Conservation (phyloP, 345 rosid genomes). For the Linum usitatissimum region DNA sequence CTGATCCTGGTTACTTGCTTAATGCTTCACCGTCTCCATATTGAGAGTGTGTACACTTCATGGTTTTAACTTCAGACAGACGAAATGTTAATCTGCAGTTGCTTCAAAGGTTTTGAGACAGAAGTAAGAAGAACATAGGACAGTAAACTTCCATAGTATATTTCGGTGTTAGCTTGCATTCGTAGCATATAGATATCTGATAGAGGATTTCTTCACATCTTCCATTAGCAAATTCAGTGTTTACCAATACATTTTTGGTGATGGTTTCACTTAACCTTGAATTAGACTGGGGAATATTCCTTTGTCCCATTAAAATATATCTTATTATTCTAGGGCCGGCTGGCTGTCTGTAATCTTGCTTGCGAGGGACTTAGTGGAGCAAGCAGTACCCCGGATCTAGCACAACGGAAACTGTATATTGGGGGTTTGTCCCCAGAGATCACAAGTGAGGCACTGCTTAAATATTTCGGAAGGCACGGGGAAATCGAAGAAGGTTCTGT, state of each 20-base stretch:
- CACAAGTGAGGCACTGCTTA: slow-evolving; percentile 46
- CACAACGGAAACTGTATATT: slow-evolving; percentile 52
- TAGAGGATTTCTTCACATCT: background rate
- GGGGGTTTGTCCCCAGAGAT: slow-evolving; percentile 55
- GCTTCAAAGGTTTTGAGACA: no score
- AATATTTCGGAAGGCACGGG: slow-evolving; percentile 38
- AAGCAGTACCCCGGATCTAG: slow-evolving; percentile 33
- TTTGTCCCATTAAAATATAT: background rate
- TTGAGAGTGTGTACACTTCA: no score
- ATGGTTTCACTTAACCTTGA: background rate
- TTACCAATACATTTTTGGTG: background rate
- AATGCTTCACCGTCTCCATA: no score
- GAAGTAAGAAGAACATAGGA: no score
- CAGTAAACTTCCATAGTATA: no score
- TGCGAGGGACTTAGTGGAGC: slow-evolving; percentile 48
- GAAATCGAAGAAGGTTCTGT: slow-evolving; percentile 64
- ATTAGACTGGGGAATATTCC: background rate
- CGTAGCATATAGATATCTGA: background rate
- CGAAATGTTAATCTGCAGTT: no score
- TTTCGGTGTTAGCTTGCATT: background rate
- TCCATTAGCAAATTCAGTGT: background rate
- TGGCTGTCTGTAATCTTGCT: slow-evolving; percentile 58
- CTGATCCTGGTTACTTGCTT: no score
- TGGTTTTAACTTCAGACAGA: no score
- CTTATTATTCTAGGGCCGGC: slow-evolving; percentile 37